Evolutionary conservation across 306 rosid species (phyloP).

Genomic region (Carpinus viminea): DNA sequence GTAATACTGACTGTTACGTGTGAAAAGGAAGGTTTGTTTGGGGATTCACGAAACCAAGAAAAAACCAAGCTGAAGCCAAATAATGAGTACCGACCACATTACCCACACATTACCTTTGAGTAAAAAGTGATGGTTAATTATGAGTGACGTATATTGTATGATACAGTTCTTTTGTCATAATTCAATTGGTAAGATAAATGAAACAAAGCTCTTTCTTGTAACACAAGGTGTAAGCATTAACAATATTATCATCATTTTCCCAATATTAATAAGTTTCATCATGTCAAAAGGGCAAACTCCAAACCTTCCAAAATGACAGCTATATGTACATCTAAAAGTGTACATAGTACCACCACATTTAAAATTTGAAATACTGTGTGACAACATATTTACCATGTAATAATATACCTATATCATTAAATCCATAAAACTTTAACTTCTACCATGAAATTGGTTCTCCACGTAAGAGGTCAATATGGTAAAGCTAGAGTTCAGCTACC

Average conservation of each 20-base stretch:
- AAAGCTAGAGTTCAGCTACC: too few relatives aligned
- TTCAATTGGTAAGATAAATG: background rate
- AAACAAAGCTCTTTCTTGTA: background rate
- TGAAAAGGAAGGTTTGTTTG: background rate
- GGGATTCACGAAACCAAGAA: background rate
- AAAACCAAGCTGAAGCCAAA: background rate
- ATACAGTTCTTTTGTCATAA: background rate
- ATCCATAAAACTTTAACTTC: too few relatives aligned
- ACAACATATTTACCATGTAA: too few relatives aligned
- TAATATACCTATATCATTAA: too few relatives aligned
- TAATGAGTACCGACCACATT: background rate
- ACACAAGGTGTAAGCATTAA: background rate
- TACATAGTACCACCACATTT: too few relatives aligned
- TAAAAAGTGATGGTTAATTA: background rate
- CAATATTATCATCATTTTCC: background rate
- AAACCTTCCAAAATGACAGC: background rate
- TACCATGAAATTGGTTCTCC: too few relatives aligned
- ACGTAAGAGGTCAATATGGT: too few relatives aligned
- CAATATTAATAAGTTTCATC: background rate
- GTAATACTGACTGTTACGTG: background rate
- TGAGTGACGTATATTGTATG: background rate
- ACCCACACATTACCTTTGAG: background rate
- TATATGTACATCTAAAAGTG: too few relatives aligned
- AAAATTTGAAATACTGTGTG: too few relatives aligned
- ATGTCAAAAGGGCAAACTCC: background rate